Evolutionary conservation across 441 rosid genomes (phyloP), one percentile per base, ranked within the genome.

Genomic region (Syzygium malaccense): DNA sequence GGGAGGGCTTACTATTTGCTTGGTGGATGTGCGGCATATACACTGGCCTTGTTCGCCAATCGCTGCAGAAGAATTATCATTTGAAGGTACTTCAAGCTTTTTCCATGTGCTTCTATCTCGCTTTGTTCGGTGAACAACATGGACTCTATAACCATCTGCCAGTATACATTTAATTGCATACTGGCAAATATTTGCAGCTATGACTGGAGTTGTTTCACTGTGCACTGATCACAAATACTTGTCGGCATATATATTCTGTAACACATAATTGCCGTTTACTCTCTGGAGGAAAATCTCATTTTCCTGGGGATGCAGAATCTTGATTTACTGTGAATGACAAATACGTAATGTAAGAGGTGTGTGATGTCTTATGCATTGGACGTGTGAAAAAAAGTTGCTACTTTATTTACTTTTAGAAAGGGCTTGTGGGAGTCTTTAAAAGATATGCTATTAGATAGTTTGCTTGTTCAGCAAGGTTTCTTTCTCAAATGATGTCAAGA

Each of bases 21-120:
- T 95, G 98, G 98, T 95, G 98, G 98, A 93, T 95, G 96, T 95
- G 96, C 91, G 98, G 96, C 89, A 94, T 95, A 49, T 95, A 95
- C 93, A 95, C 98, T 1, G 98, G 98, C 19, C 92, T 93, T 87
- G 91, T 90, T 41, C 92, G 98, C 30, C 96, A 95, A 86, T 90
- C 93, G 86, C 91, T 95, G 55, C 98, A 95, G 89, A 93, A 93
- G 87, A 94, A 95, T 89, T 95, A 95, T 88, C 97, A 95, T 92
- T 94, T 95, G 86, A 90, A 94, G 95, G 97, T 95, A 93, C 68
- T 48, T 48, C 48, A 64, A 80, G 18, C 55, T 53, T 60, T 54
- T 60, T 58, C 54, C 45, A 11, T 54, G 33, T 86, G 37, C 30
- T 84, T 64, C 49, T 91, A 62, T 85, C 54, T 75, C 32, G 51